phyloP scores from a whole-genome alignment of 75 land plant genomes.

The Sequoia sempervirens region DNA sequence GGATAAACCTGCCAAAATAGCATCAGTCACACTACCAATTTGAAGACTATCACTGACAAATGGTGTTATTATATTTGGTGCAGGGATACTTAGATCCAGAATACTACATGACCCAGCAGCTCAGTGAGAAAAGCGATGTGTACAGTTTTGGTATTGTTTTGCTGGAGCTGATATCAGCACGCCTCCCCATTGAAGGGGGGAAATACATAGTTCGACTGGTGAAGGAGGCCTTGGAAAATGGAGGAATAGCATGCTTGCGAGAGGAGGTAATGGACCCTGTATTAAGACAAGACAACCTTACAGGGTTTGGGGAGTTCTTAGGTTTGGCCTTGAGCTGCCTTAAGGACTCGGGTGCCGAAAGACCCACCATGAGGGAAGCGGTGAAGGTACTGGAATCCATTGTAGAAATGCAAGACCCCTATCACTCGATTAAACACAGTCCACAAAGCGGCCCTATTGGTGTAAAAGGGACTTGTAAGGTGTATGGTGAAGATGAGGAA shows the following conservation, averaged over 20 bases:
- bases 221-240: slow-evolving; percentile 23
- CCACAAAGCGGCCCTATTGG: background rate
- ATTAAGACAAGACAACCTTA: background rate
- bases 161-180: slow-evolving; percentile 66
- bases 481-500: background rate
- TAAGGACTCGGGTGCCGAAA: slow-evolving; percentile 39
- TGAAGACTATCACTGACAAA: background rate
- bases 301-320: slow-evolving; percentile 45
- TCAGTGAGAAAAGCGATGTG: slow-evolving; percentile 79
- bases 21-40: too few relatives aligned
- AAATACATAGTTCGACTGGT: slow-evolving; percentile 61
- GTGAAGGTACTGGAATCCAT: slow-evolving; percentile 69
- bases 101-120: slow-evolving; percentile 72
- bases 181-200: slow-evolving; percentile 52
- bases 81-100: slow-evolving; percentile 87
- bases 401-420: background rate
- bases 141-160: slow-evolving; percentile 87
- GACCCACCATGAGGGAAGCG: slow-evolving; percentile 79
- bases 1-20: too few relatives aligned
- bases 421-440: background rate
- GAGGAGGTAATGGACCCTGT: background rate
- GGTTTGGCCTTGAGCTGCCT: slow-evolving; percentile 66
- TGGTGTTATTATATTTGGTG: background rate
- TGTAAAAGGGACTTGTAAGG: background rate
- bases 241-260: slow-evolving; percentile 13